phyloP scores from a whole-genome alignment of 169 alveolate genomes.

The Eimeria necatrix region DNA sequence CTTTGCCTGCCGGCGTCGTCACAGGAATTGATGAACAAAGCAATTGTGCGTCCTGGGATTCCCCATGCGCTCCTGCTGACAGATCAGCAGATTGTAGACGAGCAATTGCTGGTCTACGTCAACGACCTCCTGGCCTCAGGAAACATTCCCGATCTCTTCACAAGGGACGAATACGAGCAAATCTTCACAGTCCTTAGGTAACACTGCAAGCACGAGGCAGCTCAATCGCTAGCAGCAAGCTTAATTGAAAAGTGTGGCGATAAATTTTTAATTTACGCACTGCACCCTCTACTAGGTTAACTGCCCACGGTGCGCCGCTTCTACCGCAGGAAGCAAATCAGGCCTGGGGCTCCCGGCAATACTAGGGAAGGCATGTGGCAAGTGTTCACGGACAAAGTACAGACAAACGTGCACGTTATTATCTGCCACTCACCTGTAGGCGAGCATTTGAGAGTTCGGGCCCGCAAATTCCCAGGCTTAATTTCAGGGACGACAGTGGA shows the following conservation, averaged over 20 bases:
- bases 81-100: slow-evolving; percentile 96
- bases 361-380: slow-evolving; percentile 93
- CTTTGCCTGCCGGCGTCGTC: background rate
- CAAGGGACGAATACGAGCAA: slow-evolving; percentile 94
- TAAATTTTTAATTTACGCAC: no score
- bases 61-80: slow-evolving; percentile 96
- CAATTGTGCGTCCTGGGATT: slow-evolving; percentile 95
- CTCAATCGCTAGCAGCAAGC: no score
- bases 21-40: slow-evolving; percentile 95
- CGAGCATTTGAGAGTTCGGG: slow-evolving; percentile 95
- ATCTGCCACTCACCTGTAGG: slow-evolving; percentile 98
- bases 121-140: slow-evolving; percentile 98
- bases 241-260: no score
- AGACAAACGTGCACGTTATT: slow-evolving; percentile 91
- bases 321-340: slow-evolving; percentile 89
- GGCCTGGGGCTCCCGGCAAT: slow-evolving; percentile 92
- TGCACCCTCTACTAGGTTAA: no score
- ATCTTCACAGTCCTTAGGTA: slow-evolving; percentile 93
- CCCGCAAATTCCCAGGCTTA: slow-evolving; percentile 97
- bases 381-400: slow-evolving; percentile 90
- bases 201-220: slow-evolving; percentile 6
- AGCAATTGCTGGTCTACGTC: slow-evolving; percentile 94
- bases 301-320: no score
- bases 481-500: slow-evolving; percentile 95
- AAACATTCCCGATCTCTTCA: slow-evolving; percentile 95